Evolutionary conservation across 352 stramenopile species (phyloP).

Genomic region (Phytophthora tentaculata): DNA sequence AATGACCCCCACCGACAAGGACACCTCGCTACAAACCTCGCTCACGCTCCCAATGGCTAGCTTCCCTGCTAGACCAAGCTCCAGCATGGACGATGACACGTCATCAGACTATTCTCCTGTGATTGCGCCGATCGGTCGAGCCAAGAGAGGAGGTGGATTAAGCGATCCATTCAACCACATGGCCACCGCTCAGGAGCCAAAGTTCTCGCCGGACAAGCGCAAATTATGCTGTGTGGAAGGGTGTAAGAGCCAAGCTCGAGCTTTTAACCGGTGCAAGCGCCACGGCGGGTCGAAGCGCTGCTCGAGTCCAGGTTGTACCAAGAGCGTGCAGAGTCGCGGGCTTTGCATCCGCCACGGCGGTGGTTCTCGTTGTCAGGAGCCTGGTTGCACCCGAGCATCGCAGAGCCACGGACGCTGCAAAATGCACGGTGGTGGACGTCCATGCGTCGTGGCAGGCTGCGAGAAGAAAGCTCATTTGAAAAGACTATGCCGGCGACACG

Average conservation of each 20-base stretch:
- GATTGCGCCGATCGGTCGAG: slow-evolving; percentile 3
- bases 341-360: slow-evolving; percentile 76
- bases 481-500: slow-evolving; percentile 83
- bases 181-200: slow-evolving; percentile 33
- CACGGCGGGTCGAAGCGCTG: slow-evolving; percentile 87
- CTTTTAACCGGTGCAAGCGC: slow-evolving; percentile 87
- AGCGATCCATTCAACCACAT: slow-evolving; percentile 32
- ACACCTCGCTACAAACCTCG: slow-evolving; percentile 1
- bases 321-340: slow-evolving; percentile 81
- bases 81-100: slow-evolving; percentile 1
- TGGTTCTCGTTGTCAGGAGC: slow-evolving; percentile 78
- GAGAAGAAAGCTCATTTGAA: slow-evolving; percentile 88
- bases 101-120: slow-evolving; percentile 3
- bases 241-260: slow-evolving; percentile 81
- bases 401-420: slow-evolving; percentile 82
- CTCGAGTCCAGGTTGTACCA: slow-evolving; percentile 70
- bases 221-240: slow-evolving; percentile 79
- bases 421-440: slow-evolving; percentile 58
- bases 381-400: slow-evolving; percentile 49
- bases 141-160: slow-evolving; percentile 24
- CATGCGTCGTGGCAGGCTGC: slow-evolving; percentile 67
- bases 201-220: slow-evolving; percentile 73
- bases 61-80: slow-evolving; percentile 4
- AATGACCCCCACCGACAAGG: not conserved
- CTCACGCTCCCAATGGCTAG: slow-evolving; percentile 8